Evolutionary conservation across 495 filamentous ascomycete genomes (phyloP), one percentile per base, ranked within the genome.

Genomic region (Aspergillus conjunctus): DNA sequence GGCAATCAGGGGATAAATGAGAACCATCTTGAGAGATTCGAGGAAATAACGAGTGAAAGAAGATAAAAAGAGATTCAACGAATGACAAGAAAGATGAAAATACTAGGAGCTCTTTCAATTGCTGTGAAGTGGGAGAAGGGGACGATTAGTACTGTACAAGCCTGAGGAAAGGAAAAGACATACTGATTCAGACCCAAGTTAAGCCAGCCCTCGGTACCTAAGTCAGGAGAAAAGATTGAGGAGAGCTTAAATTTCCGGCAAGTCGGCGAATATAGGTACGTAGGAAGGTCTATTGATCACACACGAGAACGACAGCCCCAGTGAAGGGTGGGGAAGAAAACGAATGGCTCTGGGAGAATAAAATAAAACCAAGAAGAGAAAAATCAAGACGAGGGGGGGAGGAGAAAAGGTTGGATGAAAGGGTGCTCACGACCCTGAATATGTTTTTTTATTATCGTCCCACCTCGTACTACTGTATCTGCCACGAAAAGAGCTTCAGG

Each of bases 1-100:
- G 33, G 68, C 56, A 49, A 76, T 45, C 10, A 78, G 57, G 3
- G 65, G 61, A 41, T 60, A 62, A 14, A 73, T 62, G 37, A 74
- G 51, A 68, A 75, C 69, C 43, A 62, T 73, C 45, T 55, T 56
- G 43, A 39, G n/a, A 26, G 44, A 51, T 32, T 41, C 58, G 43
- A 41, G 45, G 45, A 51, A 60, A 60, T 14, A 30, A 44, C 43
- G 52, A 50, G 51, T 51, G 26, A 39, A 60, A 34, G 39, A 51
- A 55, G 22, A 33, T 7, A 51, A 22, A 32, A 62, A 26, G 45
- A 48, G 51, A 30, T 18, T 30, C n/a, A 58, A 41, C 41, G 48
- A 52, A n/a, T 55, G 32, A 15, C 34, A 43, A 46, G 22, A 10
- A 39, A 14, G 31, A 22, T n/a, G n/a, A 22, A 31, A 56, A n/a